Evolutionary conservation across 306 rosid species (phyloP), one percentile per base, ranked within the genome.

Genomic region (Lathyrus tuberosus): DNA sequence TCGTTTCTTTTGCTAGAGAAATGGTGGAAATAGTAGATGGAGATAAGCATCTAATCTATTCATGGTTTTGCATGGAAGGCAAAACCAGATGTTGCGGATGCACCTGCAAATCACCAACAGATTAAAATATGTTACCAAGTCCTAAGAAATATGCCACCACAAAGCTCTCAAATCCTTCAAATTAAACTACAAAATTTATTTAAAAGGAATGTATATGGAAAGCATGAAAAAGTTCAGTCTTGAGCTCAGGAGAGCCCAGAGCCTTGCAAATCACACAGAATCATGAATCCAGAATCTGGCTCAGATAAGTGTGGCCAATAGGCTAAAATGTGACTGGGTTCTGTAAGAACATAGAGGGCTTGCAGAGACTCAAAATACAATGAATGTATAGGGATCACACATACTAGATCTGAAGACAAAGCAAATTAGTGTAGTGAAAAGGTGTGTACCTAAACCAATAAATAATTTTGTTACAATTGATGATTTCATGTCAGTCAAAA

Each of bases 31-130:
- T 4, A 28, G 31, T 4, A 52, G 67, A 68, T 52, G 31, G 1
- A 22, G 35, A 13, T 61, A 69, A 69, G 69, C 64, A 13, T 37
- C 46, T 53, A 67, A 62, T 43, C 68, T 75, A 80, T 31, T 75
- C 80, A 40, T 75, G 79, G 62, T 62, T 65, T 46, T 75, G 77
- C 80, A 75, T 57, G 70, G 84, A 63, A 41, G 80, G 84, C 61
- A 75, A 14, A 49, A 58, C 70, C 70, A 75, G 8, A 65, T 80
- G 79, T 9, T 69, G 80, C 13, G 69, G 70, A 43, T 80, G 74
- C 77, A 65, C 84, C 80, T 80, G 74, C 73, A 56, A 38, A 48
- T 75, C 66, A 52, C 6, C 44, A 47, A 62, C 72, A 74, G 30
- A 66, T 65, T 5, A 13, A 12, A 43, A 46, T 16, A 74, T 41